A percentile compares a stretch with the other conserved stretches of the same genome.
Evolutionary conservation across 2,329 filamentous ascomycete species (phyloP).

Genomic region (Aureobasidium sp.): DNA sequence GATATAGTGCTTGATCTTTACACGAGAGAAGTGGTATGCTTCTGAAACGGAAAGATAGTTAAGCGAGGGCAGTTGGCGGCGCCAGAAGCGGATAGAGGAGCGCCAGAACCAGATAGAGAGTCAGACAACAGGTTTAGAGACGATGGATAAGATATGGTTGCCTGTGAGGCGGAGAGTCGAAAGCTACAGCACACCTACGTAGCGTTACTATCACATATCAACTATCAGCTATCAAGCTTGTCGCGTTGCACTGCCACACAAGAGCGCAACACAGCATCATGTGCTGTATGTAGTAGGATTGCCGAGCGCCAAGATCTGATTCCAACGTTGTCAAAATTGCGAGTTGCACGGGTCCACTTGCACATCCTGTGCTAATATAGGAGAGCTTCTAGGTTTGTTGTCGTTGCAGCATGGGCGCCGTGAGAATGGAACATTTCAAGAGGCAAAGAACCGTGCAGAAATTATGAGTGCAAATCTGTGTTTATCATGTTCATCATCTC

Average conservation of each 20-base stretch:
- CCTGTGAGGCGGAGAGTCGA: not conserved
- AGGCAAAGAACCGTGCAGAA: not conserved
- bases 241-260: not conserved
- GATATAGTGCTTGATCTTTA: not conserved
- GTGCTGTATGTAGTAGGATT: not conserved
- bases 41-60: not conserved
- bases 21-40: not conserved
- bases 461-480: not conserved
- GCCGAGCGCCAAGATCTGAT: slow-evolving; percentile 7
- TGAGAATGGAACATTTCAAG: not conserved
- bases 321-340: slow-evolving; percentile 6
- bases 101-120: not conserved
- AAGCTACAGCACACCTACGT: not conserved
- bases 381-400: not conserved
- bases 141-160: slow-evolving; percentile 11
- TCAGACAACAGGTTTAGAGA: not conserved
- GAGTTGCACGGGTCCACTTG: not conserved
- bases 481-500: not conserved
- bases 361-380: not conserved
- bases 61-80: not conserved
- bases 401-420: not conserved
- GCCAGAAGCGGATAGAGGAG: not conserved
- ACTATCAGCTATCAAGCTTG: not conserved
- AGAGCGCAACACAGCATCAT: not conserved
- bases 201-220: too few relatives aligned